phyloP scores from a whole-genome alignment of 768 basidiomycete species.

The Tephrocybe sp. region DNA sequence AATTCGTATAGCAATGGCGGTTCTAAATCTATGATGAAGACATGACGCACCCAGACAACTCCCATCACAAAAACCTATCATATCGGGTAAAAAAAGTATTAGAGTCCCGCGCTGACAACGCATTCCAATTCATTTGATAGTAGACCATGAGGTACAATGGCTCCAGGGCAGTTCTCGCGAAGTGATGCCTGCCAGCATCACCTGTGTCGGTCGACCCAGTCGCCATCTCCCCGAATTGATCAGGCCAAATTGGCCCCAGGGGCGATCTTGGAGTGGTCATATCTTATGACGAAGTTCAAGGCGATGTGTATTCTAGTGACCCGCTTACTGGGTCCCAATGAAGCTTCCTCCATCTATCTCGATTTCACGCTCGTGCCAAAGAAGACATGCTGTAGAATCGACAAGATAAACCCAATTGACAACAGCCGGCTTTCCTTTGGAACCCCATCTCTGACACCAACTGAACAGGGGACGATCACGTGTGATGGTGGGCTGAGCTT shows the following conservation, averaged over 20 bases:
- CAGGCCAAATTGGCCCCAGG: background rate
- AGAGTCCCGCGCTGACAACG: slow-evolving; percentile 13
- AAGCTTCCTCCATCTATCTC: slow-evolving; percentile 1
- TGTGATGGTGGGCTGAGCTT: background rate
- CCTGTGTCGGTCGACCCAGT: too few species aligned
- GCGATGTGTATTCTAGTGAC: background rate
- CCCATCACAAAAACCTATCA: slow-evolving; percentile 5
- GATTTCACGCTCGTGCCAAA: too few species aligned
- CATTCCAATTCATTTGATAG: background rate
- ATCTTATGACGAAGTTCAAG: background rate
- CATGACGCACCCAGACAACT: slow-evolving; percentile 4
- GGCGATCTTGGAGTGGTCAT: background rate
- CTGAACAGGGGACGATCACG: slow-evolving; percentile 11
- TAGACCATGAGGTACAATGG: slow-evolving; percentile 9
- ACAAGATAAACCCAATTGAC: slow-evolving; percentile 3
- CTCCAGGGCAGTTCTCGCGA: background rate
- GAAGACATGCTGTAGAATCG: slow-evolving; percentile 1
- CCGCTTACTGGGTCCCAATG: background rate
- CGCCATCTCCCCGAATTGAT: too few species aligned
- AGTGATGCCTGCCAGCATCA: slow-evolving; percentile 8
- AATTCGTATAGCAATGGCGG: too few species aligned
- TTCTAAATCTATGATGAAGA: slow-evolving; percentile 1
- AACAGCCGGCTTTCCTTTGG: slow-evolving; percentile 4
- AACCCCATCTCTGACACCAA: slow-evolving; percentile 9
- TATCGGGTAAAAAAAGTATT: background rate